These are phyloP conservation scores for Kodamaea laetipori DNA, from an alignment of 805 yeast genomes.

Conservation along the genomic window DNA sequence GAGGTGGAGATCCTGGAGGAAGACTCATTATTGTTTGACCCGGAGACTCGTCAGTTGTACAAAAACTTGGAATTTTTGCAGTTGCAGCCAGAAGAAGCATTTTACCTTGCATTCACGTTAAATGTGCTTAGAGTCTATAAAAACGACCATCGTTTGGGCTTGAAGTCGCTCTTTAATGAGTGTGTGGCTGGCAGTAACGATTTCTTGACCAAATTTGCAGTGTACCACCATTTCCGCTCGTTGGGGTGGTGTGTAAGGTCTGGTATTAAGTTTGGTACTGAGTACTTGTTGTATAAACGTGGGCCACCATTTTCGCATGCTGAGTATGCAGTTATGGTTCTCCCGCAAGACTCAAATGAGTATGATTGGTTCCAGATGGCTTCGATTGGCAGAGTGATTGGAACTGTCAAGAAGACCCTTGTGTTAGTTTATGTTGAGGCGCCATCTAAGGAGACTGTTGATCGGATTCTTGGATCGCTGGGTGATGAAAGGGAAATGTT, in stretches of 20 bases:
- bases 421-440: conserved; percentile 65
- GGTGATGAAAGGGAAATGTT: conserved; percentile 21
- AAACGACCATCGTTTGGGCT: conserved; percentile 9
- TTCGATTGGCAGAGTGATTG: conserved; percentile 74
- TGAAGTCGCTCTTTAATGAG: conserved; percentile 1
- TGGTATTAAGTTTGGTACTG: conserved; percentile 92
- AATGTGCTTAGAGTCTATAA: conserved; percentile 44
- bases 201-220: conserved; percentile 62
- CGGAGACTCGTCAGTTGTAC: conserved; percentile 17
- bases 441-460: not conserved
- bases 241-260: conserved; percentile 93
- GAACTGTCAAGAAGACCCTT: conserved; percentile 81
- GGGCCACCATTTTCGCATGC: conserved; percentile 98
- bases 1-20: conserved; percentile 14
- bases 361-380: conserved; percentile 62
- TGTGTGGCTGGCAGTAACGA: conserved; percentile 9
- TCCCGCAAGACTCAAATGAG: conserved; percentile 36
- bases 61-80: conserved; percentile 54
- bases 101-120: conserved; percentile 65
- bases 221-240: conserved; percentile 83
- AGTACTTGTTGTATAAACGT: conserved; percentile 74
- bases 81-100: conserved; percentile 71
- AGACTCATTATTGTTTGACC: conserved; percentile 21
- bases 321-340: conserved; percentile 67
- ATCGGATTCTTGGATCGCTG: not conserved